phyloP scores from a whole-genome alignment of 2,329 filamentous ascomycete genomes.

The Trichophyton verrucosum region DNA sequence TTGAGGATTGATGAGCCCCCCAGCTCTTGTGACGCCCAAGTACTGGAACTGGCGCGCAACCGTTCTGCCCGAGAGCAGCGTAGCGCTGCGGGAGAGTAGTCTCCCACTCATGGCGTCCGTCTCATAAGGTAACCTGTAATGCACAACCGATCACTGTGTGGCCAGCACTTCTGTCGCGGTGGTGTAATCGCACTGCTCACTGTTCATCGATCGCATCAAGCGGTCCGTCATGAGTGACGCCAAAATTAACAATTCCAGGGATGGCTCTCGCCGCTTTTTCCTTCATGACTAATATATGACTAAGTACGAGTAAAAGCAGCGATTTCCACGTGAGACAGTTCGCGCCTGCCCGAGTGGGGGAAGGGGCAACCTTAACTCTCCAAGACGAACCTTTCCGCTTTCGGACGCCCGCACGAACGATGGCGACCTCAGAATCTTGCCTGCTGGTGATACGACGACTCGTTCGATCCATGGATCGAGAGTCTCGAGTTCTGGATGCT shows the following conservation, averaged over 20 bases:
- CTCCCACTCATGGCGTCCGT: conserved; percentile 53
- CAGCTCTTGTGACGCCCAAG: conserved; percentile 44
- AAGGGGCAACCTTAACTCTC: background rate
- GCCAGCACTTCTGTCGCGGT: background rate
- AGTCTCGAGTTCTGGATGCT: too few relatives aligned
- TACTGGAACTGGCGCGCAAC: conserved; percentile 53
- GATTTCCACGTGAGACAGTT: background rate
- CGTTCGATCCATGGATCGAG: too few relatives aligned
- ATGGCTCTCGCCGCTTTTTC: background rate
- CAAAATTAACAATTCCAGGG: conserved; percentile 1
- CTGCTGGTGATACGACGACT: too few relatives aligned
- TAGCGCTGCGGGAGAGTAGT: conserved; percentile 61
- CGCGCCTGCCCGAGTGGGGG: background rate
- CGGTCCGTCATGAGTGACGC: background rate
- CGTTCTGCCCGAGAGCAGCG: conserved; percentile 53
- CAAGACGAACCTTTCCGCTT: too few relatives aligned
- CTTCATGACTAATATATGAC: background rate
- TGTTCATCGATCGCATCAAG: background rate
- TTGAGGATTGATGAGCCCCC: conserved; percentile 57
- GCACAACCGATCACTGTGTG: background rate
- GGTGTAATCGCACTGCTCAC: background rate
- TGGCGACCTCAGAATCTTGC: too few relatives aligned
- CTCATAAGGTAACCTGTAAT: conserved; percentile 19
- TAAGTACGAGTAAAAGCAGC: background rate
- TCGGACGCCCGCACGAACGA: too few relatives aligned